phyloP scores from a whole-genome alignment of 108 stramenopile genomes.

The Cyclotella sp. region DNA sequence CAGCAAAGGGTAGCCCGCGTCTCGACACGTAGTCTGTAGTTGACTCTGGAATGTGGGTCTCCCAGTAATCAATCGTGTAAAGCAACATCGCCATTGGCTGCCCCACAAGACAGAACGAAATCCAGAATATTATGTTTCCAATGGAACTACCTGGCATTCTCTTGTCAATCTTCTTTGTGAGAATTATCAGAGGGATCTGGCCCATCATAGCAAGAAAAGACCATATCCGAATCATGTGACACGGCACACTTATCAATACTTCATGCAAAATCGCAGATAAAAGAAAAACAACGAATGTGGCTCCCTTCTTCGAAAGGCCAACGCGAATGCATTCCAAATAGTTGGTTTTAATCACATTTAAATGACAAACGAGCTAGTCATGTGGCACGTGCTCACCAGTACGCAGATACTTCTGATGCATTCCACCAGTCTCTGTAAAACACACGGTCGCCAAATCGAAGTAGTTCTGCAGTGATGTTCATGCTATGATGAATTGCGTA shows the following conservation, averaged over 20 bases:
- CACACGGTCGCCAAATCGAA: conserved; percentile 91
- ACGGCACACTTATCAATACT: conserved; percentile 87
- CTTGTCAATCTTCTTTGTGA: conserved; percentile 80
- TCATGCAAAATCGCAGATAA: conserved; percentile 94
- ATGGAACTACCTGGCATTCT: conserved; percentile 62
- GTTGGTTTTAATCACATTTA: too few species aligned
- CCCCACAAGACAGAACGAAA: conserved; percentile 83
- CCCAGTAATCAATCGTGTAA: conserved; percentile 84
- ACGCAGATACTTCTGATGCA: conserved; percentile 75
- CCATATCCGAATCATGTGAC: conserved; percentile 81
- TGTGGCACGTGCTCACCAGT: conserved; percentile 60
- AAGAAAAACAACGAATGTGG: conserved; percentile 88
- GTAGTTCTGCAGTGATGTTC: conserved; percentile 91
- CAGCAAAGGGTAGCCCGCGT: conserved; percentile 11
- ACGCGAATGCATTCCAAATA: conserved; percentile 73
- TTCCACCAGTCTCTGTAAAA: conserved; percentile 94
- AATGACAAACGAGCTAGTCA: background rate
- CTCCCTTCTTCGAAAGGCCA: conserved; percentile 69
- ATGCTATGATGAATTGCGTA: conserved; percentile 29
- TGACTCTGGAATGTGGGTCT: conserved; percentile 29
- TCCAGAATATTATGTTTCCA: conserved; percentile 88
- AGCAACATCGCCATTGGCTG: conserved; percentile 87
- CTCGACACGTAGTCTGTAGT: conserved; percentile 4
- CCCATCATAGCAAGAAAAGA: conserved; percentile 94
- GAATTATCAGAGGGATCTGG: conserved; percentile 86